Conservation (phyloP, 768 basidiomycete species). For the Auricularia sp. region DNA sequence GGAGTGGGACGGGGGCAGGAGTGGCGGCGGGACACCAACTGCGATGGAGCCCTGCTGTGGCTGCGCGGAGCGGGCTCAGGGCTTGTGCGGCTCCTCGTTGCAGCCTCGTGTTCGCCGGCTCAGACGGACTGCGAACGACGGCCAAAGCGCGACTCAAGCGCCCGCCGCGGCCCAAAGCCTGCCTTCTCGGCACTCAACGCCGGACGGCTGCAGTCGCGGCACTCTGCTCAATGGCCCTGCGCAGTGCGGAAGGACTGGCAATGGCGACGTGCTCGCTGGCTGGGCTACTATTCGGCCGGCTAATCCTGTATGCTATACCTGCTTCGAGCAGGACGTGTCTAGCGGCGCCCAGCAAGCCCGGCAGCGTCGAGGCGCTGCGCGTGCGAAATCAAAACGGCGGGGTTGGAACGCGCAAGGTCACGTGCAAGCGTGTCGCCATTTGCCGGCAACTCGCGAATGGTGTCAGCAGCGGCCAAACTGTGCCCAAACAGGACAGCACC, state of each 20-base stretch:
- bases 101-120: not conserved
- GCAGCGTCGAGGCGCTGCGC: no score
- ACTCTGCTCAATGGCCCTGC: not conserved
- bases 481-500: constrained; percentile 3
- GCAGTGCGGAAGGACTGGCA: no score
- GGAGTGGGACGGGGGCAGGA: constrained; percentile 35
- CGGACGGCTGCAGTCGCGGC: not conserved
- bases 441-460: constrained; percentile 3
- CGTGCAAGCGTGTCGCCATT: not conserved
- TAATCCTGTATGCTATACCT: no score
- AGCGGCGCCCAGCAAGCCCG: no score
- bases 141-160: no score
- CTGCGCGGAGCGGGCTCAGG: not conserved
- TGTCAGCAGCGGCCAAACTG: constrained; percentile 15
- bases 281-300: no score
- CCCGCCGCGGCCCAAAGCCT: not conserved
- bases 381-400: no score
- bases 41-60: constrained; percentile 1
- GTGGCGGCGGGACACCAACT: constrained; percentile 22
- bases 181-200: not conserved
- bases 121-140: no score
- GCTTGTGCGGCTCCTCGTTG: not conserved
- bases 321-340: no score
- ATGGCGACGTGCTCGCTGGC: no score
- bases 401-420: no score